A percentile compares a stretch with the other conserved stretches of the same genome.
Conservation (phyloP, 176 grass and related monocot genomes). For the Typha latifolia region DNA sequence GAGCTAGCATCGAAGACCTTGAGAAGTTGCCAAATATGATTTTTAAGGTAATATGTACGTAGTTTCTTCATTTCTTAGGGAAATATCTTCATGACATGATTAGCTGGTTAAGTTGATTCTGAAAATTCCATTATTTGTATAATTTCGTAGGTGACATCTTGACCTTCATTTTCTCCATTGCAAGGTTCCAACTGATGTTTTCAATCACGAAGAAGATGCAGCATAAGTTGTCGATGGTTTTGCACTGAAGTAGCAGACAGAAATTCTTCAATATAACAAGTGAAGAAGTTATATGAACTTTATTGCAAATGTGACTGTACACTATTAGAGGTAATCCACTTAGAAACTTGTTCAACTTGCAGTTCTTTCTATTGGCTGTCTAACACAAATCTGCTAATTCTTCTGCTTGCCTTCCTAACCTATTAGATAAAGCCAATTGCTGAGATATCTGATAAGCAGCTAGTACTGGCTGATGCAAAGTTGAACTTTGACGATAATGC, state of each 20-base stretch:
- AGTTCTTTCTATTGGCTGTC: not conserved
- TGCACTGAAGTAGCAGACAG: slow-evolving; percentile 61
- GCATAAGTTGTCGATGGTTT: slow-evolving; percentile 98
- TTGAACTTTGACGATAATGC: slow-evolving; percentile 99
- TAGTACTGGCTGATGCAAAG: slow-evolving; percentile 97
- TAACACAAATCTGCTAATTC: not conserved
- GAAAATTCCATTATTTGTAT: not conserved
- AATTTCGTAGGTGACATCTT: not conserved
- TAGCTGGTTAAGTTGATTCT: not conserved
- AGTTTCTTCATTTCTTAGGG: not conserved
- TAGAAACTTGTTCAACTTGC: slow-evolving; percentile 5
- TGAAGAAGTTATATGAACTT: slow-evolving; percentile 87
- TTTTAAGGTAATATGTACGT: slow-evolving; percentile 52
- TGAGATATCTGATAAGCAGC: slow-evolving; percentile 80
- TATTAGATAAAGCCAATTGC: slow-evolving; percentile 89
- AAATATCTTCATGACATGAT: not conserved
- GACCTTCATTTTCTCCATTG: slow-evolving; percentile 20
- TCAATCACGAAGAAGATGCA: slow-evolving; percentile 92
- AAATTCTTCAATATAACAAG: slow-evolving; percentile 84
- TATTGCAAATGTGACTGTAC: slow-evolving; percentile 82
- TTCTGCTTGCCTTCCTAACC: slow-evolving; percentile 4
- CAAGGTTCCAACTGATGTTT: slow-evolving; percentile 95
- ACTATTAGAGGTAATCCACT: slow-evolving; percentile 64
- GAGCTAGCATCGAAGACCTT: slow-evolving; percentile 98
- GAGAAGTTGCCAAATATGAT: slow-evolving; percentile 98